Evolutionary conservation across 345 rosid species (phyloP).

Genomic region (Pseudoturritis turrita): DNA sequence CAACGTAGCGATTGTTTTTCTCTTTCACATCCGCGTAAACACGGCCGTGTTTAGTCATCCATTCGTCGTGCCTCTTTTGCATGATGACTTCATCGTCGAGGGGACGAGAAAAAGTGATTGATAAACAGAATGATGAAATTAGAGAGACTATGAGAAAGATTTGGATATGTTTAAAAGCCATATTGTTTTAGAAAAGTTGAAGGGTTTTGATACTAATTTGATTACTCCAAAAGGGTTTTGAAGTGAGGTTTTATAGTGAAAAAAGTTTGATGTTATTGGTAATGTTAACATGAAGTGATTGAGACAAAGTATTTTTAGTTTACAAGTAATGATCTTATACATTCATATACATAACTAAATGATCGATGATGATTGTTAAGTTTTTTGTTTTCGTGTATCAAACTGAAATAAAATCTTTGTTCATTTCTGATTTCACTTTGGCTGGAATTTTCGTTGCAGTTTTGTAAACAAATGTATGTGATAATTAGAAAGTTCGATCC

Average conservation of each 20-base stretch:
- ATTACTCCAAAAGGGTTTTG: slow-evolving; percentile 2
- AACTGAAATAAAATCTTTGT: neutral
- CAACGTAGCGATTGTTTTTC: slow-evolving; percentile 30
- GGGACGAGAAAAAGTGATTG: slow-evolving; percentile 23
- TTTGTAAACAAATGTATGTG: neutral
- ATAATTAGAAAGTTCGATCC: neutral
- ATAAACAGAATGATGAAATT: slow-evolving; percentile 8
- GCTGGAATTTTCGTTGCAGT: neutral
- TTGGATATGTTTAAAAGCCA: slow-evolving; percentile 4
- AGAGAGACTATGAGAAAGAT: slow-evolving; percentile 12
- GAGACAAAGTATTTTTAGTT: slow-evolving; percentile 12
- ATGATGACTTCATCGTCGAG: slow-evolving; percentile 26
- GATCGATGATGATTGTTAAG: neutral
- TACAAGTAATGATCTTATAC: slow-evolving; percentile 17
- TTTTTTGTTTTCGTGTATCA: neutral
- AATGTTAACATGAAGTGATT: slow-evolving; percentile 9
- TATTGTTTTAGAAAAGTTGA: neutral
- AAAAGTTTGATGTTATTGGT: neutral
- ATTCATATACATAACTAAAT: neutral
- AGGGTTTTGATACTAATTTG: slow-evolving; percentile 6
- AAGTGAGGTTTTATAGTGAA: slow-evolving; percentile 24
- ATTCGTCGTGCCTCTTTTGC: slow-evolving; percentile 33
- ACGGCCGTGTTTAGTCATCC: slow-evolving; percentile 37
- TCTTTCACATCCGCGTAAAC: slow-evolving; percentile 30
- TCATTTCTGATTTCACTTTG: neutral